Conservation (phyloP, 2,329 filamentous ascomycete genomes). For the Coleophoma cylindrospora region DNA sequence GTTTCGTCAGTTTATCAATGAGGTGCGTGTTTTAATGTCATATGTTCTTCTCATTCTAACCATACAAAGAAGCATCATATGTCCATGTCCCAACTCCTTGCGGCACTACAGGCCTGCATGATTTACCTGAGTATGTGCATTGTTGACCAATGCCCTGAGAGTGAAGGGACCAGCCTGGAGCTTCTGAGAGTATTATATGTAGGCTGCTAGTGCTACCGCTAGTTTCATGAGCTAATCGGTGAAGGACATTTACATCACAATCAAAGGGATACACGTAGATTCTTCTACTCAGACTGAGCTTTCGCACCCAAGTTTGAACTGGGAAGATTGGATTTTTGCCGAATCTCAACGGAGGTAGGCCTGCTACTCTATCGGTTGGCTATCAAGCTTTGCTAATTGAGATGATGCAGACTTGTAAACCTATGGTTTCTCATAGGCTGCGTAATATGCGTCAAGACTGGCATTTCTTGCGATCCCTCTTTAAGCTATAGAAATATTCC, state of each 20-base stretch:
- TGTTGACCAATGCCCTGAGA: not conserved
- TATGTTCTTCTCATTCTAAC: not conserved
- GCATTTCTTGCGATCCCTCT: constrained; percentile 1
- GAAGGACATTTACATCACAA: constrained; percentile 1
- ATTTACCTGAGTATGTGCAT: constrained; percentile 8
- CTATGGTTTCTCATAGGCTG: constrained; percentile 6
- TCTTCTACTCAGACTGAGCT: not conserved
- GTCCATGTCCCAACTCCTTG: not conserved
- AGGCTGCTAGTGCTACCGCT: not conserved
- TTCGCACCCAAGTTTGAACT: not conserved
- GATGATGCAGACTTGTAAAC: not conserved
- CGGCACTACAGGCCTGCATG: not conserved
- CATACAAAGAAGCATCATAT: not conserved
- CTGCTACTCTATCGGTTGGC: too few relatives aligned
- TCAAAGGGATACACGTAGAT: not conserved
- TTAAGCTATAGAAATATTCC: constrained; percentile 1
- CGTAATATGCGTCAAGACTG: constrained; percentile 3
- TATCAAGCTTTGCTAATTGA: too few relatives aligned
- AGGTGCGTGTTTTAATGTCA: not conserved
- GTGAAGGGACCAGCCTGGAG: not conserved
- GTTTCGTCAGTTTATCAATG: not conserved
- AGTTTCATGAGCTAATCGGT: not conserved
- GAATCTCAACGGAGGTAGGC: constrained; percentile 6
- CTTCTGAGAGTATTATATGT: constrained; percentile 2
- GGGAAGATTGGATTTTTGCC: constrained; percentile 10